A percentile compares a stretch with the other conserved stretches of the same genome.
phyloP scores from a whole-genome alignment of 371 early-diverging fungal genomes.

The Funneliformis caledonium region DNA sequence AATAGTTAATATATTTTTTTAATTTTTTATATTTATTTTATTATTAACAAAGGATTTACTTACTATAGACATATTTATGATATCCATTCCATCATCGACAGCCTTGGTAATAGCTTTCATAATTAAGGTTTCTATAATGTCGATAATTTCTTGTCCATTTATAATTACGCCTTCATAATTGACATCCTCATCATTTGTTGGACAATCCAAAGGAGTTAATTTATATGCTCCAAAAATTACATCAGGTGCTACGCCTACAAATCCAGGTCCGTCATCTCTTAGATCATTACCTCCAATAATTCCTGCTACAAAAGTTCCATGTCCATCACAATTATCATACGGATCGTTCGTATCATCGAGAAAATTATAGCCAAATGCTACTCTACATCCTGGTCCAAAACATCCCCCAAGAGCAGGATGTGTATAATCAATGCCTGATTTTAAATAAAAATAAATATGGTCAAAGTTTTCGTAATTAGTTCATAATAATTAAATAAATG shows the following conservation, averaged over 20 bases:
- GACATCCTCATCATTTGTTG: constrained; percentile 44
- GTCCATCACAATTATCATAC: constrained; percentile 55
- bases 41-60: constrained; percentile 32
- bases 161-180: no score
- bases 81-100: constrained; percentile 61
- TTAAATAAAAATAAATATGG: background rate
- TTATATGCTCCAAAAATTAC: constrained; percentile 62
- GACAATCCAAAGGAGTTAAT: constrained; percentile 60
- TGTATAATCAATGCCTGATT: constrained; percentile 55
- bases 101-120: constrained; percentile 66
- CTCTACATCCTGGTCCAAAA: constrained; percentile 52
- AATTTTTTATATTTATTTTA: no score
- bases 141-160: constrained; percentile 45
- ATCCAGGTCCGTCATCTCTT: constrained; percentile 43
- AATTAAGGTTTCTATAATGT: constrained; percentile 49
- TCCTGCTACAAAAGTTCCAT: constrained; percentile 64
- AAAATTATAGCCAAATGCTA: constrained; percentile 55
- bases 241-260: constrained; percentile 67
- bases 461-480: background rate
- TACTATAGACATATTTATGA: constrained; percentile 74
- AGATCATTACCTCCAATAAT: constrained; percentile 56
- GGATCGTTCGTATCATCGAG: constrained; percentile 53
- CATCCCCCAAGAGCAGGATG: constrained; percentile 62
- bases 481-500: background rate
- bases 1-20: no score